Base-by-base conservation (phyloP, 495 filamentous ascomycete genomes). In the Talaromyces borbonicus region DNA sequence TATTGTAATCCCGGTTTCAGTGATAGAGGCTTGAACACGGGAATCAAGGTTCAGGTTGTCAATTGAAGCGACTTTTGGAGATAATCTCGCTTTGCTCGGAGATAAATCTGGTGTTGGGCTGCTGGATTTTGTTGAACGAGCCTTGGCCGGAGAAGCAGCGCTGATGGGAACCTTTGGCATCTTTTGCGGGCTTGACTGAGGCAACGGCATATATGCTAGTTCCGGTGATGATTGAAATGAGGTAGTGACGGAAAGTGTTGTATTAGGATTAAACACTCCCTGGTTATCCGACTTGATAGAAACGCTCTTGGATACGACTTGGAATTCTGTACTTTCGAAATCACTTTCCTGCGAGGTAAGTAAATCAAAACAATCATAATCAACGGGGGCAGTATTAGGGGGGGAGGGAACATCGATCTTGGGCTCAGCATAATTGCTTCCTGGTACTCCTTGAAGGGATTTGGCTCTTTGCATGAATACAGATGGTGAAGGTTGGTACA, bases 1-100 rank as follows among this genome's bases (percentile, higher is more conserved):
- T 11, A 79, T 65, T 1, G 84, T 85, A 38, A 98, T 81, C 26
- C 89, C 88, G 11, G 90, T 96, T 48, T 78, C 66, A 52, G 78
- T 71, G 45, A 76, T 68, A 8, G 72, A 73, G 14, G 72, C 72
- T 42, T 71, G 69, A 15, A 72, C 60, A 36, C 68, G 55, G n/a
- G 56, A 55, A 43, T 73, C 69, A 8, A 73, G 63, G 36, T 74
- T 69, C 23, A 67, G 56, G 16, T 72, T 71, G 14, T 67, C 53
- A 16, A 73, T 62, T 3, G 65, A 60, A 22, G 69, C 66, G 8
- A 62, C 49, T 20, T 61, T 55, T 3, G 62, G 62, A 30, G 70
- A 63, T 11, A 58, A 53, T 14, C 52, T 60, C 1, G 59, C 37
- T 30, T 67, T 60, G 9, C 46, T 49, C 26, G 59, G 51, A n/a